phyloP scores from a whole-genome alignment of 805 yeast genomes.

The Candida ipomoeae region DNA sequence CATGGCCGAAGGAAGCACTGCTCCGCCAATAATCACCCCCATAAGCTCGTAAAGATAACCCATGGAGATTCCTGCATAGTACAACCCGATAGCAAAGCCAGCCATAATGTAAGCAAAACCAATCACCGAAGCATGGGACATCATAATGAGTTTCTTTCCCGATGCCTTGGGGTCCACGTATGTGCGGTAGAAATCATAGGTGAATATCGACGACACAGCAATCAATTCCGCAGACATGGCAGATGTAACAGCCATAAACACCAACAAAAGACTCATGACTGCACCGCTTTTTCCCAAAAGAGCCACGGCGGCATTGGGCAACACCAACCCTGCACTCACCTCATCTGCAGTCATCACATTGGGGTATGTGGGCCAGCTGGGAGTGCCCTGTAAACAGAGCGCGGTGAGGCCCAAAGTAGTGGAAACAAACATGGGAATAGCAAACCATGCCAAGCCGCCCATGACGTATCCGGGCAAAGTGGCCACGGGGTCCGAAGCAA shows the following conservation, averaged over 20 bases:
- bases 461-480: conserved; percentile 83
- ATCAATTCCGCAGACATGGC: conserved; percentile 90
- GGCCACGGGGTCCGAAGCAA: conserved; percentile 78
- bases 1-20: conserved; percentile 72
- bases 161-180: conserved; percentile 76
- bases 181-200: conserved; percentile 80
- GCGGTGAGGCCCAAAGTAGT: conserved; percentile 88
- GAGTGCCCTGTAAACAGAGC: conserved; percentile 62
- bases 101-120: conserved; percentile 61
- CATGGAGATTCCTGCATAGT: conserved; percentile 79
- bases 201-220: conserved; percentile 79
- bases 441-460: conserved; percentile 91
- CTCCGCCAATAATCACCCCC: conserved; percentile 87
- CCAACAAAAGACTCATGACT: conserved; percentile 69
- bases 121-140: conserved; percentile 66
- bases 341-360: conserved; percentile 59
- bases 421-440: conserved; percentile 78
- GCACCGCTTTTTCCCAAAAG: conserved; percentile 87
- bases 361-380: conserved; percentile 80
- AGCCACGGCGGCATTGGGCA: conserved; percentile 78
- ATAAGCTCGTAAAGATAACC: conserved; percentile 83
- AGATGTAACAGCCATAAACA: conserved; percentile 90
- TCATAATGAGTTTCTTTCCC: conserved; percentile 65
- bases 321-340: conserved; percentile 75
- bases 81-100: conserved; percentile 76